Evolutionary conservation across 768 basidiomycete genomes (phyloP).

Genomic region (Boletus coccyginus): DNA sequence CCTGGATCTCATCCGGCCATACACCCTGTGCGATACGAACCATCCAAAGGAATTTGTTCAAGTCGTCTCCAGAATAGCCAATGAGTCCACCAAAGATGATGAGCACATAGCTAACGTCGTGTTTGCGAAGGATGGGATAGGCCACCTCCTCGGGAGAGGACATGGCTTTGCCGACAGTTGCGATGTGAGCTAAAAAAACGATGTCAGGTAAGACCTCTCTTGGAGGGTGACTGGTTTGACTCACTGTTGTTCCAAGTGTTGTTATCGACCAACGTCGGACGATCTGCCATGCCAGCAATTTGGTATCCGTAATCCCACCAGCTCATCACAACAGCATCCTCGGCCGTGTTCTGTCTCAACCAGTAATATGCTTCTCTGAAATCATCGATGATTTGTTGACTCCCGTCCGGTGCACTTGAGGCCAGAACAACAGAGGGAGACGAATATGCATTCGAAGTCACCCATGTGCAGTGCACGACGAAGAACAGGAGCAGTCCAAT

Average conservation of each 20-base stretch:
- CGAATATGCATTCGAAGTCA: conserved; percentile 91
- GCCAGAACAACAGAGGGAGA: conserved; percentile 96
- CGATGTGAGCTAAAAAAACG: conserved; percentile 75
- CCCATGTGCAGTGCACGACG: conserved; percentile 96
- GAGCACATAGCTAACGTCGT: conserved; percentile 96
- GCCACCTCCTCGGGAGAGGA: conserved; percentile 90
- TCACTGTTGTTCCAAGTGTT: conserved; percentile 99
- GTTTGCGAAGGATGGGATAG: conserved; percentile 94
- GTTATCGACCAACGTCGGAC: conserved; percentile 95
- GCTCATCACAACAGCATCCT: conserved; percentile 93
- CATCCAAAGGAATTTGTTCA: conserved; percentile 99
- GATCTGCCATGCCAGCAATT: conserved; percentile 98
- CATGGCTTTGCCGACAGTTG: conserved; percentile 99
- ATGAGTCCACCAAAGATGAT: conserved; percentile 96
- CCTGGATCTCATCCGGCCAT: conserved; percentile 98
- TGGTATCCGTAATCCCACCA: conserved; percentile 99
- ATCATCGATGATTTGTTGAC: conserved; percentile 94
- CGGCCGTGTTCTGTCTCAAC: conserved; percentile 91
- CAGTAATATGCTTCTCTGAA: conserved; percentile 99
- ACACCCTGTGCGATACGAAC: conserved; percentile 92
- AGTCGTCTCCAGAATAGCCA: conserved; percentile 97
- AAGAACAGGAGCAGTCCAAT: conserved; percentile 82
- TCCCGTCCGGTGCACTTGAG: conserved; percentile 75
- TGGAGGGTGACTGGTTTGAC: conserved; percentile 28
- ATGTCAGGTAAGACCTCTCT: conserved; percentile 3